Evolutionary conservation across 345 rosid species (phyloP).

Genomic region (Pseudoturritis turrita): DNA sequence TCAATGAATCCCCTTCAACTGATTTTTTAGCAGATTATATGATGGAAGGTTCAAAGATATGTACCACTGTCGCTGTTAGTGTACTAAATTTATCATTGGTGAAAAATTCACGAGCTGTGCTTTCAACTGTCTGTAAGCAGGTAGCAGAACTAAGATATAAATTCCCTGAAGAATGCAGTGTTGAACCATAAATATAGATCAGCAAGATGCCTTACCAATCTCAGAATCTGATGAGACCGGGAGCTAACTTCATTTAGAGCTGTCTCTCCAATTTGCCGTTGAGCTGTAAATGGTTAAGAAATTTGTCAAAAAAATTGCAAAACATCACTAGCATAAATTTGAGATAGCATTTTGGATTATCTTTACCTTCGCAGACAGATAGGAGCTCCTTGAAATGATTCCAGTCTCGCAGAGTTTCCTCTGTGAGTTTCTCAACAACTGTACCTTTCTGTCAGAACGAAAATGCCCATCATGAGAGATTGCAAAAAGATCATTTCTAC

Average conservation of each 20-base stretch:
- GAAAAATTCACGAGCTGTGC: constrained; percentile 56
- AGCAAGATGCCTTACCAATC: constrained; percentile 48
- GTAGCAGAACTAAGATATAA: background rate
- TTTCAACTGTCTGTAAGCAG: constrained; percentile 65
- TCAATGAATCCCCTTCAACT: background rate
- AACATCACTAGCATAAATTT: constrained; percentile 10
- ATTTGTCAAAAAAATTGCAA: background rate
- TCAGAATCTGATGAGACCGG: constrained; percentile 88
- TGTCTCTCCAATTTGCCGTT: constrained; percentile 91
- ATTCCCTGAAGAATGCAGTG: background rate
- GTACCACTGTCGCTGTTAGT: constrained; percentile 79
- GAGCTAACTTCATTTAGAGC: constrained; percentile 87
- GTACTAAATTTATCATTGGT: constrained; percentile 62
- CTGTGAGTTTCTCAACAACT: constrained; percentile 76
- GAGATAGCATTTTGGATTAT: constrained; percentile 16
- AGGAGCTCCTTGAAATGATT: constrained; percentile 72
- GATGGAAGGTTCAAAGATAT: background rate
- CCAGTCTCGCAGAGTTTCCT: constrained; percentile 73
- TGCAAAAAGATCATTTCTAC: constrained; percentile 4
- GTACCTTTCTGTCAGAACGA: constrained; percentile 67
- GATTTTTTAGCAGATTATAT: background rate
- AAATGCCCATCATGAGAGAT: constrained; percentile 10
- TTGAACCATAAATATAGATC: constrained; percentile 13
- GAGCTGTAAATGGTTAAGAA: constrained; percentile 49
- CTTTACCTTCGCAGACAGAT: constrained; percentile 64